Conservation (phyloP, 805 yeast genomes). For the Saturnispora besseyi region DNA sequence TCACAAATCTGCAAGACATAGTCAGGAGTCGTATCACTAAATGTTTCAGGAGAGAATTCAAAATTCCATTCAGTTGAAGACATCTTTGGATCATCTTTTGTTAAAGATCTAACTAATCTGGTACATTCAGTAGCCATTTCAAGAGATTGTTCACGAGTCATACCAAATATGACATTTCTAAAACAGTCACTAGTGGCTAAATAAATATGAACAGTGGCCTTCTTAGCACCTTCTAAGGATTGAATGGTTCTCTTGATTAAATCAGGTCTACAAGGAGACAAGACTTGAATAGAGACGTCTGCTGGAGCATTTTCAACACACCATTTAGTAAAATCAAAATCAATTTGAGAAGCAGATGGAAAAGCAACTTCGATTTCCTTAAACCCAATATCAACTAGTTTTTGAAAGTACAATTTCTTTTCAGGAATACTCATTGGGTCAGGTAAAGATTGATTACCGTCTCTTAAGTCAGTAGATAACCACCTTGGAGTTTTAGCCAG, state of each 20-base stretch:
- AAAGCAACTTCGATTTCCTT: conserved; percentile 80
- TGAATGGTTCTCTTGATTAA: conserved; percentile 65
- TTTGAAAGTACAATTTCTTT: conserved; percentile 59
- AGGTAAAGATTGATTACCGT: conserved; percentile 78
- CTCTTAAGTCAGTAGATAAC: conserved; percentile 77
- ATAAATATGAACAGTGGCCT: conserved; percentile 68
- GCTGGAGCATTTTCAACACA: conserved; percentile 68
- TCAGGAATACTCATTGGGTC: conserved; percentile 83
- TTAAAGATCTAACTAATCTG: conserved; percentile 50
- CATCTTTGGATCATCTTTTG: conserved; percentile 55
- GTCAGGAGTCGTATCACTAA: conserved; percentile 60
- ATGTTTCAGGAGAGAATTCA: conserved; percentile 77
- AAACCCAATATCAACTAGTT: conserved; percentile 64
- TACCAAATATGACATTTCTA: conserved; percentile 60
- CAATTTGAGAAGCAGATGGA: conserved; percentile 73
- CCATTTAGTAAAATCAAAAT: conserved; percentile 70
- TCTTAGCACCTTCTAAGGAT: conserved; percentile 62
- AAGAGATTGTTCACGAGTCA: conserved; percentile 50
- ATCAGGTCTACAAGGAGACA: conserved; percentile 69
- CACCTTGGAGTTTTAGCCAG: conserved; percentile 65
- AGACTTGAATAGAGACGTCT: conserved; percentile 69
- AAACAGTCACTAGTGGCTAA: conserved; percentile 70
- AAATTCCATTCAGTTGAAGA: conserved; percentile 57
- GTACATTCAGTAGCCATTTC: conserved; percentile 56
- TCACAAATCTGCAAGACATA: conserved; percentile 60